Evolutionary conservation across 176 grass and related monocot genomes (phyloP).

Genomic region (Carex cristatella): DNA sequence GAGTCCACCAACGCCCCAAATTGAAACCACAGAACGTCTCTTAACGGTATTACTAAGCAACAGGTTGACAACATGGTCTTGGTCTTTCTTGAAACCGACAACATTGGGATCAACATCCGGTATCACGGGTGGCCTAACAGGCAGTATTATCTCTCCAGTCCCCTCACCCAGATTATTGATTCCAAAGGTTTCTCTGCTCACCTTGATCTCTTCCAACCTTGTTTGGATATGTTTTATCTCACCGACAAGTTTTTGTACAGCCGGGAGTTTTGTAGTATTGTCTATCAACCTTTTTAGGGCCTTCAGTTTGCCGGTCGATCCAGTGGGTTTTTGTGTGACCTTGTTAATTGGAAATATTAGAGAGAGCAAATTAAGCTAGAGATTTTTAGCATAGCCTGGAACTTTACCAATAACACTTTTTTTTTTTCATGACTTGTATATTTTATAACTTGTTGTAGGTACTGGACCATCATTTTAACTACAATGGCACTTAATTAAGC

Average conservation of each 20-base stretch:
- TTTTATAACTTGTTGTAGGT: too few relatives aligned
- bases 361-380: too few relatives aligned
- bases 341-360: too few relatives aligned
- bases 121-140: neutral
- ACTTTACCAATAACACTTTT: too few relatives aligned
- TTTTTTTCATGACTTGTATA: too few relatives aligned
- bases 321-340: too few relatives aligned
- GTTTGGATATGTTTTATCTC: neutral
- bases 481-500: too few relatives aligned
- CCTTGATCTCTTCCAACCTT: too few relatives aligned
- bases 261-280: neutral
- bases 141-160: neutral
- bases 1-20: neutral
- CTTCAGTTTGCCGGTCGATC: neutral
- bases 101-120: constrained; percentile 3
- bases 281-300: neutral
- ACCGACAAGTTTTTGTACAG: neutral
- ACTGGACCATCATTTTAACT: too few relatives aligned
- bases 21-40: neutral
- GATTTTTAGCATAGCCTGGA: too few relatives aligned
- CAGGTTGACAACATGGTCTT: neutral
- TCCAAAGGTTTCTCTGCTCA: neutral
- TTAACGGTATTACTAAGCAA: neutral
- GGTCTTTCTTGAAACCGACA: neutral
- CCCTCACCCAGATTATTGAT: neutral